Evolutionary conservation across 2,329 filamentous ascomycete genomes (phyloP).

Genomic region (Aulographum hederae): DNA sequence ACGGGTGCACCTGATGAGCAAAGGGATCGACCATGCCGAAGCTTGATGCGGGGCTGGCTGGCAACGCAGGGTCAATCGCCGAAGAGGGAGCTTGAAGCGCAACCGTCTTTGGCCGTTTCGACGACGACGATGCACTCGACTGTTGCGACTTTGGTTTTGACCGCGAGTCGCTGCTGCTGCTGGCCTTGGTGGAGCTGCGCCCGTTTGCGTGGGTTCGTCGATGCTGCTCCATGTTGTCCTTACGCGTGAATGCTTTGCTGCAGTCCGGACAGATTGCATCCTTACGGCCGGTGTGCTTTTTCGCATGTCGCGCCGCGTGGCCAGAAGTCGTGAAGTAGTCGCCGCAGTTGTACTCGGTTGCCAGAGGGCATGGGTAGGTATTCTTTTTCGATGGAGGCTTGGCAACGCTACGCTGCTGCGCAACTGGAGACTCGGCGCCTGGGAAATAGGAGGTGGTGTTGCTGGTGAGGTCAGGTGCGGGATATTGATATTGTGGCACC

Average conservation of each 20-base stretch:
- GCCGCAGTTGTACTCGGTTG: slow-evolving; percentile 51
- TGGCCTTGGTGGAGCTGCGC: slow-evolving; percentile 19
- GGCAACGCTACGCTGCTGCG: slow-evolving; percentile 10
- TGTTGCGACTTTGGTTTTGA: not conserved
- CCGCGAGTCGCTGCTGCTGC: slow-evolving; percentile 4
- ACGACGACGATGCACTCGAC: not conserved
- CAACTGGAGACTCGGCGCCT: slow-evolving; percentile 1
- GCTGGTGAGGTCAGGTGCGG: slow-evolving; percentile 4
- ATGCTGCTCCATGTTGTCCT: slow-evolving; percentile 80
- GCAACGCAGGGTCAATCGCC: slow-evolving; percentile 2
- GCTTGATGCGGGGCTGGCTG: slow-evolving; percentile 4
- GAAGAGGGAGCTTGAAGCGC: slow-evolving; percentile 1
- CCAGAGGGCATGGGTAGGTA: slow-evolving; percentile 56
- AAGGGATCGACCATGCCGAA: slow-evolving; percentile 1
- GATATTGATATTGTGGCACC: not conserved
- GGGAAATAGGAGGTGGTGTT: slow-evolving; percentile 11
- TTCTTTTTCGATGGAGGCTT: slow-evolving; percentile 36
- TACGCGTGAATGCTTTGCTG: slow-evolving; percentile 63
- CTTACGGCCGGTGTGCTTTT: slow-evolving; percentile 71
- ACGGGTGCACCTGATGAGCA: slow-evolving; percentile 1
- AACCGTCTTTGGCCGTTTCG: not conserved
- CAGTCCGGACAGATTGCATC: slow-evolving; percentile 53
- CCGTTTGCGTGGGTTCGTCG: slow-evolving; percentile 52
- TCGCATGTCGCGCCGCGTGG: slow-evolving; percentile 69
- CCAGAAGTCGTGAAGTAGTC: slow-evolving; percentile 74